Percentiles rank a stretch among this genome's conserved stretches.
Evolutionary conservation across 192 early-diverging fungal genomes (phyloP).

Genomic region (Coemansia sp.): DNA sequence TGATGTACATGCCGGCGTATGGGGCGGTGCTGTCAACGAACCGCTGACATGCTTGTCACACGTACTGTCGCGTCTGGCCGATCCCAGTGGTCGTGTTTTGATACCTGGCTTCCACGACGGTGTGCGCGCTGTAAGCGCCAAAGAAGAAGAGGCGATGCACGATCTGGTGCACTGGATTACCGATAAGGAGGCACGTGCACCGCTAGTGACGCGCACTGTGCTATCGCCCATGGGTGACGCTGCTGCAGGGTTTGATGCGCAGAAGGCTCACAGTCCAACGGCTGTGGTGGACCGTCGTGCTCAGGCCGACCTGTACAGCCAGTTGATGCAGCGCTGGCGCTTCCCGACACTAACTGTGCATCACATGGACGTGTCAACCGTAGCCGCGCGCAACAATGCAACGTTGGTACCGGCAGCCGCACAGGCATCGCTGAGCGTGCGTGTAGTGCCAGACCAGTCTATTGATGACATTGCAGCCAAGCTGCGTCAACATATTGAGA

Average conservation of each 20-base stretch:
- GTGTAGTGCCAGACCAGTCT: constrained; percentile 72
- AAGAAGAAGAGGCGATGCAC: constrained; percentile 59
- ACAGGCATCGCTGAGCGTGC: constrained; percentile 67
- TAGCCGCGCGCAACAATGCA: constrained; percentile 57
- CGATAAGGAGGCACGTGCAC: constrained; percentile 30
- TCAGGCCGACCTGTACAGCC: constrained; percentile 40
- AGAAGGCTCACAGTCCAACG: background rate
- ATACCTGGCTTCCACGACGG: constrained; percentile 70
- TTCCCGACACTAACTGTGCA: constrained; percentile 72
- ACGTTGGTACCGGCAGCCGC: constrained; percentile 70
- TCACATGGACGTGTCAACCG: constrained; percentile 68
- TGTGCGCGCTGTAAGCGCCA: constrained; percentile 54
- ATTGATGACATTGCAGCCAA: constrained; percentile 59
- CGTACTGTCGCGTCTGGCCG: constrained; percentile 57
- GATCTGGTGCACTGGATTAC: constrained; percentile 33
- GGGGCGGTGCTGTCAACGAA: constrained; percentile 71
- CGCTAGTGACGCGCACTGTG: constrained; percentile 32
- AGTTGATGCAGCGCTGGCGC: constrained; percentile 72
- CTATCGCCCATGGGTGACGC: constrained; percentile 1
- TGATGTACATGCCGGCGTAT: constrained; percentile 75
- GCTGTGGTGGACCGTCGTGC: background rate
- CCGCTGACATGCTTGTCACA: constrained; percentile 69
- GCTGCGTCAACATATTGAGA: constrained; percentile 57
- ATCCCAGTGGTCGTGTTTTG: constrained; percentile 56
- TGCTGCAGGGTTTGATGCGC: constrained; percentile 1